phyloP scores from a whole-genome alignment of 2,329 filamentous ascomycete species.

The Ophiostoma fasciatum region DNA sequence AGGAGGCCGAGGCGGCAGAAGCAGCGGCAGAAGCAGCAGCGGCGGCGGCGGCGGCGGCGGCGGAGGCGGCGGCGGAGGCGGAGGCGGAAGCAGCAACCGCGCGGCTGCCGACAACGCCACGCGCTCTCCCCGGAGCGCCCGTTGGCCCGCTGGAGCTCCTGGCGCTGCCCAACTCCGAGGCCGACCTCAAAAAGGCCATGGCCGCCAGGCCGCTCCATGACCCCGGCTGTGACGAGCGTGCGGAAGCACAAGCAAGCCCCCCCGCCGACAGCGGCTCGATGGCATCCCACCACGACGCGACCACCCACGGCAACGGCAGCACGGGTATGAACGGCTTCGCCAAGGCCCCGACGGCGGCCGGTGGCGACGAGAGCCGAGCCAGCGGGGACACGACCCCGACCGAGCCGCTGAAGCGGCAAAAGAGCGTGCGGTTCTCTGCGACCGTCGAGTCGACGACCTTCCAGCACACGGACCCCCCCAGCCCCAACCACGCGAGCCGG shows the following conservation, averaged over 20 bases:
- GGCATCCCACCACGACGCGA: slow-evolving; percentile 1
- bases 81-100: too few relatives aligned
- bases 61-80: neutral
- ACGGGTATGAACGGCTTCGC: too few relatives aligned
- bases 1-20: slow-evolving; percentile 11
- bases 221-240: too few relatives aligned
- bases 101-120: neutral
- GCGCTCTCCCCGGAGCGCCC: too few relatives aligned
- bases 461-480: slow-evolving; percentile 34
- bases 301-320: neutral
- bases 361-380: neutral
- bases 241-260: too few relatives aligned
- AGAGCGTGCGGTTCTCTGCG: slow-evolving; percentile 58
- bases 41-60: neutral
- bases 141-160: slow-evolving; percentile 33
- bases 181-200: too few relatives aligned
- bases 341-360: neutral
- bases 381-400: neutral
- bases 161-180: slow-evolving; percentile 38
- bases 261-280: neutral
- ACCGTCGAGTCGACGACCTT: slow-evolving; percentile 51
- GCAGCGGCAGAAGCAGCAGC: neutral
- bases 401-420: slow-evolving; percentile 28
- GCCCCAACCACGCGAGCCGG: slow-evolving; percentile 18
- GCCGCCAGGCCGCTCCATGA: too few relatives aligned